Conservation (phyloP, 495 filamentous ascomycete species). For the Tetracladium setigerum region DNA sequence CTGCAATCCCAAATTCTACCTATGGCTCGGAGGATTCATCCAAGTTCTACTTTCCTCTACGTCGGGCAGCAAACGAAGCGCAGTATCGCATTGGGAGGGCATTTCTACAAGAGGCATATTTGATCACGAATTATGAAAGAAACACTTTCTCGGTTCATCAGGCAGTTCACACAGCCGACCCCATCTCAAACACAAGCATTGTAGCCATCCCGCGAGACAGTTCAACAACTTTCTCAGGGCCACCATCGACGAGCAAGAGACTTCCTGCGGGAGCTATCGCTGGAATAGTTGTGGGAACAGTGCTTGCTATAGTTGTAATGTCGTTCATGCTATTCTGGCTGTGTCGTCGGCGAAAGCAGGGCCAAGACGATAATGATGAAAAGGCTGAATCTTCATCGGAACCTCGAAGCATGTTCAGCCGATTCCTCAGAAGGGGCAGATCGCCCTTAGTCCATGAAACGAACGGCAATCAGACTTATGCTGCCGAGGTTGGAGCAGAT, state of each 20-base stretch:
- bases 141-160: constrained; percentile 52
- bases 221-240: constrained; percentile 37
- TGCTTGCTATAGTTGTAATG: constrained; percentile 4
- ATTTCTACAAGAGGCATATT: constrained; percentile 65
- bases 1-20: constrained; percentile 34
- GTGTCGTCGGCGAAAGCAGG: background rate
- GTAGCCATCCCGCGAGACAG: constrained; percentile 36
- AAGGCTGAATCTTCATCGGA: constrained; percentile 1
- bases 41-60: constrained; percentile 56
- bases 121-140: constrained; percentile 59
- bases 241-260: constrained; percentile 30
- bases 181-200: constrained; percentile 36
- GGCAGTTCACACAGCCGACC: constrained; percentile 41
- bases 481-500: constrained; percentile 39
- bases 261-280: constrained; percentile 44
- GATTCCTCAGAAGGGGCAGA: constrained; percentile 4
- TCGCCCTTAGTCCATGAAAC: constrained; percentile 5
- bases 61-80: constrained; percentile 39
- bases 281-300: constrained; percentile 32
- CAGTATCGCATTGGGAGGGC: constrained; percentile 58
- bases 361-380: background rate
- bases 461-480: constrained; percentile 16
- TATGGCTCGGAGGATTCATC: constrained; percentile 28
- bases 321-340: background rate
- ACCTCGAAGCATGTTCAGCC: constrained; percentile 4